phyloP scores from a whole-genome alignment of 345 rosid species.

The Microthlaspi erraticum region DNA sequence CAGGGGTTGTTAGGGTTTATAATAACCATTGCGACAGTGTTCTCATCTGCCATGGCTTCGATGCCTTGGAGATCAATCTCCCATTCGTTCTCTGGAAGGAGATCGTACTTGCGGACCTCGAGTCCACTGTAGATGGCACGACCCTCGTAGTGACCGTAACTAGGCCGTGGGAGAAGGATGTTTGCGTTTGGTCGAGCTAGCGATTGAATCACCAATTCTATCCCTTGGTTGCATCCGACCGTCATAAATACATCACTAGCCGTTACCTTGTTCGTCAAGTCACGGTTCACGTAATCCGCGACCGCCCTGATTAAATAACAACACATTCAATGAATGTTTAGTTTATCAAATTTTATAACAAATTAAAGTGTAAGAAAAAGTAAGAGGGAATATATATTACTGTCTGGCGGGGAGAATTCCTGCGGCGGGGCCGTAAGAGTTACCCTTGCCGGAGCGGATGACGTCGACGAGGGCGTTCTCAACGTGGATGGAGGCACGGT shows the following conservation, averaged over 20 bases:
- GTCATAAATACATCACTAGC: slow-evolving; percentile 59
- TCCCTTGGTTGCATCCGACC: slow-evolving; percentile 66
- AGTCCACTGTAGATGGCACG: slow-evolving; percentile 49
- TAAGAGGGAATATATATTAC: slow-evolving; percentile 29
- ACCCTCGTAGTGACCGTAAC: slow-evolving; percentile 64
- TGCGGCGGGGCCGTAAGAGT: slow-evolving; percentile 49
- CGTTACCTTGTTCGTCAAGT: slow-evolving; percentile 62
- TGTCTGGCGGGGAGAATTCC: slow-evolving; percentile 69
- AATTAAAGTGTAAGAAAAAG: neutral
- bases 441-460: slow-evolving; percentile 55
- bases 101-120: slow-evolving; percentile 66
- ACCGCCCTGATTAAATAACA: slow-evolving; percentile 54
- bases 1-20: slow-evolving; percentile 73
- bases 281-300: slow-evolving; percentile 60
- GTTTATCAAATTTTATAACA: neutral
- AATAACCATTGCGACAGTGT: slow-evolving; percentile 67
- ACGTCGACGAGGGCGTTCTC: slow-evolving; percentile 61
- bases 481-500: slow-evolving; percentile 52
- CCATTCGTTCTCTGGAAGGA: slow-evolving; percentile 70
- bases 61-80: slow-evolving; percentile 65
- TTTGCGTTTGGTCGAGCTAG: slow-evolving; percentile 68
- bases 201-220: slow-evolving; percentile 53
- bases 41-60: slow-evolving; percentile 65
- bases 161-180: slow-evolving; percentile 69
- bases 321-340: neutral